Evolutionary conservation across 768 basidiomycete species (phyloP), one percentile per base, ranked within the genome.

Genomic region (Lactarius hatsudake): DNA sequence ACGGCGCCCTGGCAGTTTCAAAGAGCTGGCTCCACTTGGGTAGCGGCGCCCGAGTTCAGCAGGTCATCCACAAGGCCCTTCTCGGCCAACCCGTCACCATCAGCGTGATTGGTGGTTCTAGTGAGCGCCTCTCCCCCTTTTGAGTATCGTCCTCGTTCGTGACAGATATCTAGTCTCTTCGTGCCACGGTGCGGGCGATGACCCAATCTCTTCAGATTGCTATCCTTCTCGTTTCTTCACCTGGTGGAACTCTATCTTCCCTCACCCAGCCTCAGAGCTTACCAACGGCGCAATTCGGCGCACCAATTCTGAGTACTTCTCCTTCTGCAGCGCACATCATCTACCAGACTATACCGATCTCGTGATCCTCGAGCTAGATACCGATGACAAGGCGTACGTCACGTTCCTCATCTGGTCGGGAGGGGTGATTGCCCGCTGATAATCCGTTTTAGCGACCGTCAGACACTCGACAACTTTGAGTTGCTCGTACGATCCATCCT

Each of bases 231-330:
- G 87, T 62, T 93, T 98, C 80, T 98, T 98, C 81, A 81, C 89
- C 60, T 99, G 97, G 96, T 97, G 96, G 93, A 94, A 96, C 78
- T 84, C 82, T 62, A 86, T 98, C n/a, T 99, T 99, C 79, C 97
- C 96, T 0, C 94, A 99, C 76, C 96, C 96, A 0, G 96, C 95
- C 2, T 94, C 96, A 13, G 96, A 98, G 76, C 85, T 99, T 71
- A 99, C 96, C 32, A 99, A 99, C 76, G 96, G 96, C 42, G 96
- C 96, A 4, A 91, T 96, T 84, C 84, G 94, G 18, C 87, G 88
- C 59, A 95, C 96, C 26, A 90, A 91, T 77, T 94, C 95, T 1
- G 90, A 88, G 13, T 99, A 99, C 79, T 99, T 96, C 81, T 91
- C 90, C 10, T 98, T 88, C 79, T 99, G 96, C 82, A 91, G 87